A percentile compares a stretch with the other conserved stretches of the same genome.
These are phyloP conservation scores for Pulveroboletus sp. DNA, from an alignment of 768 basidiomycete species.

Conservation along the genomic window DNA sequence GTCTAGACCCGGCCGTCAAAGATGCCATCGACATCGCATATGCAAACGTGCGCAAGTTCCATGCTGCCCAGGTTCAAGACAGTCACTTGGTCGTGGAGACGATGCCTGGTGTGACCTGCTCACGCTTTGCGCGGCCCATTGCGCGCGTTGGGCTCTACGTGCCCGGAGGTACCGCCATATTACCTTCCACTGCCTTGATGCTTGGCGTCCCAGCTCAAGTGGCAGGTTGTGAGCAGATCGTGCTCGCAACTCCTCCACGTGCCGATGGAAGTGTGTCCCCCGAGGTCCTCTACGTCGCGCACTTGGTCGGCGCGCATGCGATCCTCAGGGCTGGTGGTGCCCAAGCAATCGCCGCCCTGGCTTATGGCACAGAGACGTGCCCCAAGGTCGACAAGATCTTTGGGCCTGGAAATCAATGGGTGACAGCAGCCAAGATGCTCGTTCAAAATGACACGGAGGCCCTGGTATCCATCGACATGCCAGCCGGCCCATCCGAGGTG, in stretches of 20 bases:
- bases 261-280: slow-evolving; percentile 90
- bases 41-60: slow-evolving; percentile 87
- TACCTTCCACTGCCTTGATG: slow-evolving; percentile 97
- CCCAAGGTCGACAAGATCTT: slow-evolving; percentile 99
- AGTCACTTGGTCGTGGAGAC: slow-evolving; percentile 82
- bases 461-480: slow-evolving; percentile 97
- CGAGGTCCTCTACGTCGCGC: slow-evolving; percentile 96
- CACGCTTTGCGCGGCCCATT: slow-evolving; percentile 93
- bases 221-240: slow-evolving; percentile 87
- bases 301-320: slow-evolving; percentile 83
- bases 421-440: slow-evolving; percentile 98
- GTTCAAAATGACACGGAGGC: slow-evolving; percentile 99
- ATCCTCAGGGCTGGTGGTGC: slow-evolving; percentile 95
- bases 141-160: slow-evolving; percentile 95
- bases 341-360: slow-evolving; percentile 93
- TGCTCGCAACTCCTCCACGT: slow-evolving; percentile 94
- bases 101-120: slow-evolving; percentile 96
- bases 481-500: slow-evolving; percentile 96
- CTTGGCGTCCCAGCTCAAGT: slow-evolving; percentile 97
- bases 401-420: slow-evolving; percentile 99
- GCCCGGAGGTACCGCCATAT: slow-evolving; percentile 93
- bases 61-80: slow-evolving; percentile 77
- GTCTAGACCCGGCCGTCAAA: slow-evolving; percentile 58
- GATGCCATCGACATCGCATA: slow-evolving; percentile 89
- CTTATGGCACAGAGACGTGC: slow-evolving; percentile 92